Evolutionary conservation across 2,329 filamentous ascomycete genomes (phyloP), one percentile per base, ranked within the genome.

Genomic region (Cercospora zeina): DNA sequence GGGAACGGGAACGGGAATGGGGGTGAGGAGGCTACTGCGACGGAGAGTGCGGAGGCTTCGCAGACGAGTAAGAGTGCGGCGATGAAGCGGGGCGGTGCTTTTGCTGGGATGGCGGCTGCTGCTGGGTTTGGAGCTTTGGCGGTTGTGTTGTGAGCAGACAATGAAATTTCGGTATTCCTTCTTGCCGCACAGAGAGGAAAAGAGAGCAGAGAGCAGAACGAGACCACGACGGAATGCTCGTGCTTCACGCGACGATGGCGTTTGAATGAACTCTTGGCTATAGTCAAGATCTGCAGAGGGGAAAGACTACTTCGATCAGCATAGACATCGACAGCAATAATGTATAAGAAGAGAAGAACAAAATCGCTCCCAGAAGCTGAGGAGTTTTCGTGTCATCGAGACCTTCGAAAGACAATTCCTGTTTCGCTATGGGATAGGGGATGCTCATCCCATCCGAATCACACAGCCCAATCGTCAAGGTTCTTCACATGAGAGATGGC

Each of bases 71-170:
- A 59, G 11, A 59, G 56, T 36, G 58, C 58, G 8, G 58, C 58
- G 36, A 31, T 39, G 14, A 39, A 51, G n/a, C 33, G 31, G 19
- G 30, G 47, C 3, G 62, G 61, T 0, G 24, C 54, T 1, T 27
- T 56, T 14, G 54, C 62, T 9, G 62, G 47, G 10, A 58, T 58
- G 2, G 58, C 58, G 24, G 62, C 51, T 4, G 62, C 51, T 4
- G 61, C 62, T 16, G 62, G 58, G 1, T 58, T 63, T 14, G 62
- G 58, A 5, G 58, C 58, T 49, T 36, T 63, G 24, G 62, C 62
- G 8, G 58, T 61, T 47, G 49, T 63, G 42, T 51, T 63, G 37
- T 63, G 6, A 56, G 30, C 24, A 16, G 42, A 14, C 19, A 2
- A 13, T 2, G 9, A 34, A 10, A 13, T 27, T 8, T 7, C 10